Conservation (phyloP, 2,329 filamentous ascomycete species). For the Tolypocladium paradoxum region DNA sequence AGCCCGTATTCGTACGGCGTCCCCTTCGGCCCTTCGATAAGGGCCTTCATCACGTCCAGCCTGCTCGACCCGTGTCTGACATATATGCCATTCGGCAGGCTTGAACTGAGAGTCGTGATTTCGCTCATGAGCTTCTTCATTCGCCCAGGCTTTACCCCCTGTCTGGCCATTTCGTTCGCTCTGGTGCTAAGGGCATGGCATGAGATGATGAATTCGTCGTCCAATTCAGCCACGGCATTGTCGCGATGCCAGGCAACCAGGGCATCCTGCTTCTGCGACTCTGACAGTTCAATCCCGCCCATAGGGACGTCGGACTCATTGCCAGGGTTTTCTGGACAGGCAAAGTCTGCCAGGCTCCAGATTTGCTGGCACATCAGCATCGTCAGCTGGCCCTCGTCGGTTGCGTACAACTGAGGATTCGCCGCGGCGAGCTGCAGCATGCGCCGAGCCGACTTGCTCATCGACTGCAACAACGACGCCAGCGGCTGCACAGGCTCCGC, state of each 20-base stretch:
- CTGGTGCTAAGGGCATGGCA: background rate
- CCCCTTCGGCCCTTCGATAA: conserved; percentile 36
- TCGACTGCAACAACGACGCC: background rate
- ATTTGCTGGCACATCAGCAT: background rate
- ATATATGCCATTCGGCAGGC: conserved; percentile 39
- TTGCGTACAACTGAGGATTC: background rate
- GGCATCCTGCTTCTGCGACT: background rate
- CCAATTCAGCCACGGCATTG: background rate
- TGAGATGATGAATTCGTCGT: background rate
- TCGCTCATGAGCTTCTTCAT: conserved; percentile 38
- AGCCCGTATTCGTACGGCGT: conserved; percentile 44
- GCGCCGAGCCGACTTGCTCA: background rate
- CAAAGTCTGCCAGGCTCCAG: background rate
- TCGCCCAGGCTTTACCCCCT: conserved; percentile 14
- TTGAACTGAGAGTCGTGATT: conserved; percentile 30
- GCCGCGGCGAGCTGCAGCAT: background rate
- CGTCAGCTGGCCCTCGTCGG: background rate
- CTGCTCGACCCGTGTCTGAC: conserved; percentile 33
- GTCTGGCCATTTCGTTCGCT: background rate
- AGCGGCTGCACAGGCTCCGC: background rate
- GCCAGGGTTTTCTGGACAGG: background rate
- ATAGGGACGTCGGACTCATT: background rate
- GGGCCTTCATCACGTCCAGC: conserved; percentile 37
- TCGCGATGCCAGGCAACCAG: background rate
- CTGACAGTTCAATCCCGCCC: background rate